Percentiles rank a stretch among this genome's conserved stretches.
Conservation (phyloP, 352 stramenopile species). For the Phytophthora colocasiae region DNA sequence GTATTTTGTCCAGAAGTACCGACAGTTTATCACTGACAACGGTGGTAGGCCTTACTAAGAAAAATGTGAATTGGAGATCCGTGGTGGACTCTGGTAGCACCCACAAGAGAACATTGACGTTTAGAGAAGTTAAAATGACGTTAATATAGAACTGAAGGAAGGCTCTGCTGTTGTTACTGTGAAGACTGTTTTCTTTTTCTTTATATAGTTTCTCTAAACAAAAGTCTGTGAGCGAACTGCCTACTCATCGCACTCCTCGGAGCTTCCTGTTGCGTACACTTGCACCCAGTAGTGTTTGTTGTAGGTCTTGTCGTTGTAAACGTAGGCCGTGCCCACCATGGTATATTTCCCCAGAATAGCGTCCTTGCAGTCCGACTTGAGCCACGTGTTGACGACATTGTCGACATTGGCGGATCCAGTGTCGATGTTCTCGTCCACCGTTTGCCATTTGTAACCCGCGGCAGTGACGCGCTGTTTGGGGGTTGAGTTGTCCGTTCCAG, state of each 20-base stretch:
- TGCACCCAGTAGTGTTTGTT: conserved; percentile 65
- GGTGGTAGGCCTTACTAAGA: no score
- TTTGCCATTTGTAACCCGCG: conserved; percentile 54
- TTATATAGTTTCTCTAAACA: no score
- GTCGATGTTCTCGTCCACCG: conserved; percentile 41
- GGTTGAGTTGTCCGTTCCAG: conserved; percentile 44
- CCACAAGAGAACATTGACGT: no score
- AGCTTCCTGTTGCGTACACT: conserved; percentile 44
- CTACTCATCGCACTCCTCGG: conserved; percentile 30
- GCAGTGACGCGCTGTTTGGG: conserved; percentile 38
- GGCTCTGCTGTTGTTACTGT: neutral
- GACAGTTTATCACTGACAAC: no score
- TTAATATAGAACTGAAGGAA: no score
- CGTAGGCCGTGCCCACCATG: conserved; percentile 47
- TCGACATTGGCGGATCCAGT: conserved; percentile 28
- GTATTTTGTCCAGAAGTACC: no score
- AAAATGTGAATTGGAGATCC: no score
- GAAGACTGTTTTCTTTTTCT: conserved; percentile 5
- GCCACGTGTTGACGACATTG: conserved; percentile 40
- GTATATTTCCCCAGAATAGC: conserved; percentile 39
- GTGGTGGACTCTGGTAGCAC: no score
- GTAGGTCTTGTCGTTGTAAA: conserved; percentile 27
- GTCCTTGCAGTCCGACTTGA: conserved; percentile 29
- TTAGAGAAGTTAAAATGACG: no score
- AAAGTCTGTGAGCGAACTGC: no score